These are phyloP conservation scores for Ilex asprella DNA, from an alignment of 257 asterid species.

Conservation along the genomic window DNA sequence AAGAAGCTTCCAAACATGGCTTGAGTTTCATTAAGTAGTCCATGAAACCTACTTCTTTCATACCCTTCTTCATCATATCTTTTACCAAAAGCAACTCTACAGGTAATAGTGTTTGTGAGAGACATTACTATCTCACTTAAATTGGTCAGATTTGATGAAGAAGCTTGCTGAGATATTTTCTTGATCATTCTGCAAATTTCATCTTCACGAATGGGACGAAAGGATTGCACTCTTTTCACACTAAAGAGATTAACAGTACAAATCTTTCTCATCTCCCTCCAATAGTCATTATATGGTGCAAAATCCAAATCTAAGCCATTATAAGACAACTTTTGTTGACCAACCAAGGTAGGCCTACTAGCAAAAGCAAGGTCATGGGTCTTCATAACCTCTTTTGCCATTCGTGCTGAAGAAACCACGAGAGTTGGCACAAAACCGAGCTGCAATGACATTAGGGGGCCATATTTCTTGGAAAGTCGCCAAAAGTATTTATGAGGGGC, in stretches of 20 bases:
- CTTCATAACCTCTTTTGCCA: slow-evolving; percentile 1
- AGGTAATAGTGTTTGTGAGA: not conserved
- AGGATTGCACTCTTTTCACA: not conserved
- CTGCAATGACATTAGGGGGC: not conserved
- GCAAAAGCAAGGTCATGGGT: not conserved
- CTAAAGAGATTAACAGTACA: not conserved
- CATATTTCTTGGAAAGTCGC: not conserved
- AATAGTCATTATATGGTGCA: not conserved
- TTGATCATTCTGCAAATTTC: not conserved
- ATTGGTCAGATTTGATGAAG: not conserved
- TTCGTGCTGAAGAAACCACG: not conserved
- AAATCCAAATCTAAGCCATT: not conserved
- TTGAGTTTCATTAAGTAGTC: not conserved
- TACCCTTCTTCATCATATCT: not conserved
- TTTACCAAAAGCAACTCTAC: not conserved
- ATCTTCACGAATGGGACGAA: not conserved
- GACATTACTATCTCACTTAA: not conserved
- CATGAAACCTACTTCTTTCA: not conserved
- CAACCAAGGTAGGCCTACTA: not conserved
- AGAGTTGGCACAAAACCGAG: not conserved
- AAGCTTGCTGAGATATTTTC: not conserved
- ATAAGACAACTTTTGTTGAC: not conserved
- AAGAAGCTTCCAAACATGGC: not conserved
- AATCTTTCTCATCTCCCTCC: not conserved
- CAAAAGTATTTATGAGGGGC: not conserved